Base-by-base conservation (phyloP, 1,284 basidiomycete genomes). In the Melanopsichium pennsylvanicum region DNA sequence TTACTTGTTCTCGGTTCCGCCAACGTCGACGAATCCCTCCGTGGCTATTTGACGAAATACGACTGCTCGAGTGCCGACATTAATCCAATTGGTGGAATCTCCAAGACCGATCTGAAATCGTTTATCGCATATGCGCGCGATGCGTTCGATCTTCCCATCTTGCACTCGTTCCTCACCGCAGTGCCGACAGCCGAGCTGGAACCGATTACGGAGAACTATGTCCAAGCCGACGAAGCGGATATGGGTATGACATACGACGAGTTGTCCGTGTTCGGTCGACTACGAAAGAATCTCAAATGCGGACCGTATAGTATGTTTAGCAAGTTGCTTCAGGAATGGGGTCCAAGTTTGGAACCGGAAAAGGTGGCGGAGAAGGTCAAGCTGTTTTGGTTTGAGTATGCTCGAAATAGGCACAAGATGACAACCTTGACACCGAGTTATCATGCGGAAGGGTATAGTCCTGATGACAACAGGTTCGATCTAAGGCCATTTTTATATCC, bases 381-480 rank as follows among this genome's bases (percentile, higher is more conserved):
- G 82, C 84, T 89, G 52, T 98, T 98, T 85, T 98, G 93, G 85
- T 96, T 94, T 77, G 92, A 95, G 81, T 89, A 99, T 75, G 95
- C 95, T 0, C 86, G 94, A 56, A 99, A 98, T 82, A 84, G 96
- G 47, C 95, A 98, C 83, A 98, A 98, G 87, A 98, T 98, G 95
- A 98, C 96, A 9, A 98, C 94, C 0, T 81, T 99, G 62, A 98
- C 96, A 1, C 96, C 95, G 1, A 87, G 91, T 3, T 97, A 98
- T 74, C 96, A 98, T 82, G 94, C 96, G 68, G 93, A 79, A 49
- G 73, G 49, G 9, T 97, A 97, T 83, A 93, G 91, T 76, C 93
- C 93, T 4, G 95, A 97, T 79, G 94, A 97, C 82, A 97, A 98
- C 80, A 86, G 95, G 69, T 98, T 95, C 78, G 95, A 99, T 81